phyloP scores from a whole-genome alignment of 106 monocot species.

The Allium fistulosum region DNA sequence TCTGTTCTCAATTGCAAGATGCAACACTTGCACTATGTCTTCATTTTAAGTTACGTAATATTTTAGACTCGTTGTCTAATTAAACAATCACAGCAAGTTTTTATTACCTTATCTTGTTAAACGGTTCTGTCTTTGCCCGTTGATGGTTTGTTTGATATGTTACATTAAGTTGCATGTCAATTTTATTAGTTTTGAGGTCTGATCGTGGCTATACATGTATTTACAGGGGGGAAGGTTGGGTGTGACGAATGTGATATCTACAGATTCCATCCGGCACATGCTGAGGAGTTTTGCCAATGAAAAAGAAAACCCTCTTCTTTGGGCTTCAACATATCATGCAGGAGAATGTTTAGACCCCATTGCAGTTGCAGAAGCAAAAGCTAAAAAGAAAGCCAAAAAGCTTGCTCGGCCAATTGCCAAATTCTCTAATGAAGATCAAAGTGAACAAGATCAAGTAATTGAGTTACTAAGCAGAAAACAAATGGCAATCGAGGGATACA shows the following conservation, averaged over 20 bases:
- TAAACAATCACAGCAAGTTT: too few relatives aligned
- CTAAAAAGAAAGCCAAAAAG: slow-evolving; percentile 62
- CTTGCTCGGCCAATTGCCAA: slow-evolving; percentile 15
- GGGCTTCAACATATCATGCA: slow-evolving; percentile 98
- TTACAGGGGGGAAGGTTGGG: slow-evolving; percentile 84
- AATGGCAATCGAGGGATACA: slow-evolving; percentile 79
- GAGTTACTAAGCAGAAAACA: slow-evolving; percentile 55
- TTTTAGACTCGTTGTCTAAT: too few relatives aligned
- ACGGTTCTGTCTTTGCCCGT: too few relatives aligned
- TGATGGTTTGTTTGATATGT: background rate
- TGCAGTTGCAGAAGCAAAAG: slow-evolving; percentile 78
- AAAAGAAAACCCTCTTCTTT: slow-evolving; percentile 85
- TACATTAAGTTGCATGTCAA: background rate
- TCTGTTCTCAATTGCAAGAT: too few relatives aligned
- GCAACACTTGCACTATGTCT: too few relatives aligned
- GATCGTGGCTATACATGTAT: slow-evolving; percentile 8
- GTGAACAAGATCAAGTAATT: slow-evolving; percentile 15
- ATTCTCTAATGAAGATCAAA: slow-evolving; percentile 13
- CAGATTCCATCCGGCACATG: slow-evolving; percentile 96
- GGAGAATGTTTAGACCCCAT: slow-evolving; percentile 85
- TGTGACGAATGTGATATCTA: slow-evolving; percentile 81
- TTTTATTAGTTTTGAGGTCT: background rate
- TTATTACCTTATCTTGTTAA: too few relatives aligned
- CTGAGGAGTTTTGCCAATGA: slow-evolving; percentile 83
- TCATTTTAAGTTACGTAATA: too few relatives aligned